Evolutionary conservation across 495 filamentous ascomycete species (phyloP).

Genomic region (Aspergillus mulundensis): DNA sequence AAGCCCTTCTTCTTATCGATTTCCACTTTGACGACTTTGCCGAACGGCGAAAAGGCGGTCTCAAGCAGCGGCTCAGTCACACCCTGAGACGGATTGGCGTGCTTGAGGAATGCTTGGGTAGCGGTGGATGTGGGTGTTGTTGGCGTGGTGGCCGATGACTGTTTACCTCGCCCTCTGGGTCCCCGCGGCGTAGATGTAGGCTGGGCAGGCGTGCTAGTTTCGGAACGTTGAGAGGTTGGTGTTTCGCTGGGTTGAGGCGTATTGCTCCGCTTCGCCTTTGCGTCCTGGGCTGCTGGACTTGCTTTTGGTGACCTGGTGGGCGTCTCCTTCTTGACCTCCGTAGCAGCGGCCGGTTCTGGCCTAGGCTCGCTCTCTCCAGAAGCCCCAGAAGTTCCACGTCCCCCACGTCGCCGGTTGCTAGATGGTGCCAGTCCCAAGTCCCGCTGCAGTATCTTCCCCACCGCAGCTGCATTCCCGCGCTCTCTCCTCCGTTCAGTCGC

Average conservation of each 20-base stretch:
- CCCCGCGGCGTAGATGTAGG: conserved; percentile 31
- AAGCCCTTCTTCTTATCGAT: conserved; percentile 93
- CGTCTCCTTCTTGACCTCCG: conserved; percentile 35
- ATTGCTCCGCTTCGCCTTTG: conserved; percentile 20
- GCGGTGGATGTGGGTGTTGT: conserved; percentile 35
- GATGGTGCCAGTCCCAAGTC: conserved; percentile 79
- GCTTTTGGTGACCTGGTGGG: conserved; percentile 27
- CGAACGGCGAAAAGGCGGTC: conserved; percentile 65
- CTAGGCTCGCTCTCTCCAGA: conserved; percentile 33
- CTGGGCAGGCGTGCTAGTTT: conserved; percentile 23
- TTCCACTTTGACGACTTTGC: conserved; percentile 69
- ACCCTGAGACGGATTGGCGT: conserved; percentile 86
- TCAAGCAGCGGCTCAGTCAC: conserved; percentile 76
- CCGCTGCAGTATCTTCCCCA: conserved; percentile 81
- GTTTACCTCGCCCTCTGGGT: conserved; percentile 32
- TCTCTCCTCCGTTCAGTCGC: conserved; percentile 52
- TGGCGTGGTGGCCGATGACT: conserved; percentile 28
- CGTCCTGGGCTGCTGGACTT: conserved; percentile 25
- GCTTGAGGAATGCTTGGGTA: conserved; percentile 86
- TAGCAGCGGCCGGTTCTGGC: conserved; percentile 24
- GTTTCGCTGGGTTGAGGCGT: conserved; percentile 25
- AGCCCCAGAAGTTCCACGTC: conserved; percentile 28
- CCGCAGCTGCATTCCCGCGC: conserved; percentile 68
- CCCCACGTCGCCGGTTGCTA: conserved; percentile 43
- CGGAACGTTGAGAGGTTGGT: conserved; percentile 24